These are phyloP conservation scores for Raffaelea deltoideospora DNA, from an alignment of 2,329 filamentous ascomycete species.

Conservation along the genomic window DNA sequence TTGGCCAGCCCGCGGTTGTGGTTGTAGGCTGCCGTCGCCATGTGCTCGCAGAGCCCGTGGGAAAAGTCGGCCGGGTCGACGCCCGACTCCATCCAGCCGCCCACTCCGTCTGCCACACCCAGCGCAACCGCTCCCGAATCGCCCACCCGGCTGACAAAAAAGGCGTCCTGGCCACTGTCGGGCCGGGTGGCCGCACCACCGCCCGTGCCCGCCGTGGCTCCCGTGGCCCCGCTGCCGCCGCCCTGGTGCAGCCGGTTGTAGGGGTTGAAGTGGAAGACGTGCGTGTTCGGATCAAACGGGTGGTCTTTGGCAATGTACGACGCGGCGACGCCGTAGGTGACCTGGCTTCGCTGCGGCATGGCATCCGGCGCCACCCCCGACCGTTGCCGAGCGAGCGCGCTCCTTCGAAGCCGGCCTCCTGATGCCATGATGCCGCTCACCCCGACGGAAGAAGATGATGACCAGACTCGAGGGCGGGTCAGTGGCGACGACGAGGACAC, in stretches of 20 bases:
- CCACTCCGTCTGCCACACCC: constrained; percentile 86
- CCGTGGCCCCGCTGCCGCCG: constrained; percentile 26
- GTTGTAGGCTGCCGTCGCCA: constrained; percentile 60
- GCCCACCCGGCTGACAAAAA: constrained; percentile 77
- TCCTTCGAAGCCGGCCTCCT: too few relatives aligned
- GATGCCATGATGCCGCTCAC: too few relatives aligned
- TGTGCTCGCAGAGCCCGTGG: constrained; percentile 83
- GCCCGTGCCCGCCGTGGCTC: constrained; percentile 9
- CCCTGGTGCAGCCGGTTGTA: constrained; percentile 39
- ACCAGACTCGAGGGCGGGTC: too few relatives aligned
- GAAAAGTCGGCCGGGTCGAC: constrained; percentile 93
- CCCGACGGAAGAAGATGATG: too few relatives aligned
- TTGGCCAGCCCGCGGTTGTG: constrained; percentile 28
- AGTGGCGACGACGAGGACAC: too few relatives aligned
- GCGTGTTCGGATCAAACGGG: constrained; percentile 49
- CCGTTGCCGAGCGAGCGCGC: not conserved
- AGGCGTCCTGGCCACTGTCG: constrained; percentile 85
- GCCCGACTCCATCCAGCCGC: constrained; percentile 84
- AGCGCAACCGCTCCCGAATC: constrained; percentile 60
- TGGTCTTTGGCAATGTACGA: constrained; percentile 62
- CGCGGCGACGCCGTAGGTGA: constrained; percentile 57
- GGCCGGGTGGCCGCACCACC: too few relatives aligned
- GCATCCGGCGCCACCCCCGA: not conserved
- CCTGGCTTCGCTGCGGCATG: constrained; percentile 12
- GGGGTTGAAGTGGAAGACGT: constrained; percentile 60